Evolutionary conservation across 129 eudicot species (phyloP).

Genomic region (Helichrysum umbraculigerum): DNA sequence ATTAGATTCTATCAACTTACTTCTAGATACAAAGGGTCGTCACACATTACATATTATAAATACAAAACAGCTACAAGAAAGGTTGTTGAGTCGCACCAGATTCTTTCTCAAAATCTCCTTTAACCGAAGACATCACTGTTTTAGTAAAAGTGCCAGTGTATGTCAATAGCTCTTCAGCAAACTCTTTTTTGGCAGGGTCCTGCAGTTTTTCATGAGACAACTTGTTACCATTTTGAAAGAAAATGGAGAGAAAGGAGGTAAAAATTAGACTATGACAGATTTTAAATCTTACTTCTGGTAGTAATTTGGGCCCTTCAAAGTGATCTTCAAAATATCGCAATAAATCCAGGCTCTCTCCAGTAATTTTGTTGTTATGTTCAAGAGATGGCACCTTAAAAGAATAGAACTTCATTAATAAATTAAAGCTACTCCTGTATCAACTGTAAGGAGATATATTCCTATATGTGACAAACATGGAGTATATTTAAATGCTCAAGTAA

Average conservation of each 20-base stretch:
- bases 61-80: not conserved
- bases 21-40: not conserved
- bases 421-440: not conserved
- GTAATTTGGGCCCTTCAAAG: constrained; percentile 75
- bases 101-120: constrained; percentile 51
- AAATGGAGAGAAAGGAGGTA: not conserved
- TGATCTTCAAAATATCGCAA: constrained; percentile 64
- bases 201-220: constrained; percentile 16
- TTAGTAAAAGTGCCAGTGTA: constrained; percentile 44
- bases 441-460: not conserved
- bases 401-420: not conserved
- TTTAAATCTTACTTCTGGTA: constrained; percentile 65
- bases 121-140: constrained; percentile 37
- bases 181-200: constrained; percentile 63
- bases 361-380: constrained; percentile 80
- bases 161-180: constrained; percentile 64
- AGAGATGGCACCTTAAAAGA: constrained; percentile 74
- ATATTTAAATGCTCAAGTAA: too few relatives aligned
- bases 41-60: not conserved
- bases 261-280: not conserved
- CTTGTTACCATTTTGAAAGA: constrained; percentile 5
- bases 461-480: not conserved
- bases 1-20: not conserved
- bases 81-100: constrained; percentile 39
- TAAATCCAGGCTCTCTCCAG: constrained; percentile 83